These are phyloP conservation scores for Pichia thaimueangensis DNA, from an alignment of 805 yeast genomes.

Conservation along the genomic window DNA sequence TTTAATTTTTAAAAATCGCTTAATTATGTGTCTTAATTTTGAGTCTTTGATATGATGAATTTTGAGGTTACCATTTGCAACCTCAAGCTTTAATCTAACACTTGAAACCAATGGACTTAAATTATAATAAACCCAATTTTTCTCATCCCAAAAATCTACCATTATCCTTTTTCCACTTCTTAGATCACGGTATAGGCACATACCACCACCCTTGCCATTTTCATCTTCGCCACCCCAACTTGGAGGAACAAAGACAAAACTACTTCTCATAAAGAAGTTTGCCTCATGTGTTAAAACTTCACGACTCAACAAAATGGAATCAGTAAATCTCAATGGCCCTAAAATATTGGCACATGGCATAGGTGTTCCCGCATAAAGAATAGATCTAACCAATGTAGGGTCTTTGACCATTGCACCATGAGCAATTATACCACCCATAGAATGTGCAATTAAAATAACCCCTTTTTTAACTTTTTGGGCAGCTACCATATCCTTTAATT, in stretches of 20 bases:
- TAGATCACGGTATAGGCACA: constrained; percentile 63
- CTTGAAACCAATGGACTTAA: constrained; percentile 65
- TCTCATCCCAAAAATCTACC: constrained; percentile 73
- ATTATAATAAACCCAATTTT: constrained; percentile 72
- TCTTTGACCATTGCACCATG: constrained; percentile 69
- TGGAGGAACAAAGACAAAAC: constrained; percentile 80
- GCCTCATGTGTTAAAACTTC: constrained; percentile 72
- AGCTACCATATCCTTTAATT: constrained; percentile 39
- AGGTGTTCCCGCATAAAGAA: constrained; percentile 81
- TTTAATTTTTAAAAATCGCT: constrained; percentile 5
- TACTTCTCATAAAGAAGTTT: constrained; percentile 83
- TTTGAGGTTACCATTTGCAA: constrained; percentile 2
- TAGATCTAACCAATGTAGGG: constrained; percentile 64
- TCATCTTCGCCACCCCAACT: constrained; percentile 21
- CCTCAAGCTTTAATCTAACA: constrained; percentile 17
- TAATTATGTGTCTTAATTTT: constrained; percentile 1
- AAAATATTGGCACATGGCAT: constrained; percentile 76
- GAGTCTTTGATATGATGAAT: constrained; percentile 1
- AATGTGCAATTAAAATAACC: constrained; percentile 73
- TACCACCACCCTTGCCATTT: constrained; percentile 31
- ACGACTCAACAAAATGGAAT: constrained; percentile 67
- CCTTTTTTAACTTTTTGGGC: constrained; percentile 39
- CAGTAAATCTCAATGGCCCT: constrained; percentile 82
- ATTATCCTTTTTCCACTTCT: constrained; percentile 41
- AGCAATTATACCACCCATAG: constrained; percentile 89